phyloP scores from a whole-genome alignment of 352 stramenopile species.

The Phytophthora macrochlamydospora region DNA sequence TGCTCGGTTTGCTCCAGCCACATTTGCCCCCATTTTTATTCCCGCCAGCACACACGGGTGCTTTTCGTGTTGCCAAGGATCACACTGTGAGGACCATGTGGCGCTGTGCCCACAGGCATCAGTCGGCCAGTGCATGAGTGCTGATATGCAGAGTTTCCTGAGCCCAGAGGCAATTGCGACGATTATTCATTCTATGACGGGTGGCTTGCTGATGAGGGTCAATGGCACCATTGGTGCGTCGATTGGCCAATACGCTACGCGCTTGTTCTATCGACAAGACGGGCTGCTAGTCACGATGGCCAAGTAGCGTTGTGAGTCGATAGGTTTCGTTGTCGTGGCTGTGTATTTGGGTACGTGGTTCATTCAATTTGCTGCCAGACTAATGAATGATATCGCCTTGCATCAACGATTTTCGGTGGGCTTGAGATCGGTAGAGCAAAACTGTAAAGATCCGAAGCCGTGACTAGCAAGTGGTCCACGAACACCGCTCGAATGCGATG shows the following conservation, averaged over 20 bases:
- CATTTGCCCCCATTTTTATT: slow-evolving; percentile 76
- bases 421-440: no score
- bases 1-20: slow-evolving; percentile 65
- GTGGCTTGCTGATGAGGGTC: slow-evolving; percentile 78
- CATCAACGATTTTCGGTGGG: no score
- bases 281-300: slow-evolving; percentile 73
- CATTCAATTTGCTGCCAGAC: no score
- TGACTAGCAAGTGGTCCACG: slow-evolving; percentile 27
- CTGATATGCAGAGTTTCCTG: slow-evolving; percentile 69
- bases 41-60: slow-evolving; percentile 67
- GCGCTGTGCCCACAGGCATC: slow-evolving; percentile 63
- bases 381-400: no score
- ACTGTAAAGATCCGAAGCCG: not conserved
- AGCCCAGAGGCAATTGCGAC: slow-evolving; percentile 77
- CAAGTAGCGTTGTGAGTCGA: slow-evolving; percentile 23
- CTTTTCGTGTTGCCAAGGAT: slow-evolving; percentile 81
- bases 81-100: slow-evolving; percentile 53
- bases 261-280: slow-evolving; percentile 77
- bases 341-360: slow-evolving; percentile 6
- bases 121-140: slow-evolving; percentile 67
- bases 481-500: slow-evolving; percentile 39
- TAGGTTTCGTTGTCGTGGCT: no score
- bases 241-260: slow-evolving; percentile 70
- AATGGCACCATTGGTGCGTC: slow-evolving; percentile 77
- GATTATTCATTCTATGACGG: slow-evolving; percentile 73